Conservation (phyloP, 2,329 filamentous ascomycete genomes). For the Fusarium temperatum region DNA sequence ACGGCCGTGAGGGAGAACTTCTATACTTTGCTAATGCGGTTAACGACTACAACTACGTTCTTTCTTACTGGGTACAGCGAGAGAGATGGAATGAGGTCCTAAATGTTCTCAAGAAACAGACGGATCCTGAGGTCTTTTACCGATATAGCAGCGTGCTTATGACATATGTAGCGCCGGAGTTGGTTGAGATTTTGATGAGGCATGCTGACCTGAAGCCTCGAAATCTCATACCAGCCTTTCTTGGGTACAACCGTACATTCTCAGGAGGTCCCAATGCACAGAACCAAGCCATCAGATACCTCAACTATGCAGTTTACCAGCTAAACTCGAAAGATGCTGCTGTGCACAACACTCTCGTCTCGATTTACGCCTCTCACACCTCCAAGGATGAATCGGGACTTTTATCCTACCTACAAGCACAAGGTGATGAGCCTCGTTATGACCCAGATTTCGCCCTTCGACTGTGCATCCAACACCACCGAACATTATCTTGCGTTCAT, state of each 20-base stretch:
- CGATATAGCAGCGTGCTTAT: slow-evolving; percentile 97
- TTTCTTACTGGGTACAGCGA: slow-evolving; percentile 96
- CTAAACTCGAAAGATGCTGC: slow-evolving; percentile 82
- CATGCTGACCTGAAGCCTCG: slow-evolving; percentile 86
- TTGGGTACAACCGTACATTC: slow-evolving; percentile 89
- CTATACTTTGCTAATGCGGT: slow-evolving; percentile 89
- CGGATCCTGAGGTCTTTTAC: slow-evolving; percentile 92
- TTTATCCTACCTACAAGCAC: slow-evolving; percentile 87
- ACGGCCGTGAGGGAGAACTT: slow-evolving; percentile 92
- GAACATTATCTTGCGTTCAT: slow-evolving; percentile 93
- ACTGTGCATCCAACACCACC: slow-evolving; percentile 92
- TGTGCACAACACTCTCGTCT: slow-evolving; percentile 96
- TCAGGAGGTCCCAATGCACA: slow-evolving; percentile 69
- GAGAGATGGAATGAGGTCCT: slow-evolving; percentile 92
- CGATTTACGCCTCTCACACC: slow-evolving; percentile 89
- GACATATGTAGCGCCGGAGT: slow-evolving; percentile 82
- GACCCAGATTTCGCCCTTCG: slow-evolving; percentile 96
- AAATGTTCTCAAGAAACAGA: slow-evolving; percentile 90
- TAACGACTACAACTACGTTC: slow-evolving; percentile 92
- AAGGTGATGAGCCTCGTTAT: slow-evolving; percentile 86
- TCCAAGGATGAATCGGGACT: slow-evolving; percentile 86
- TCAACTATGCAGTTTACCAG: slow-evolving; percentile 92
- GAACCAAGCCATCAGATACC: slow-evolving; percentile 93
- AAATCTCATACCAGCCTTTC: slow-evolving; percentile 88
- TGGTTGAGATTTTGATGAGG: slow-evolving; percentile 96